Evolutionary conservation across 208 protist genomes (phyloP), one percentile per base, ranked within the genome.

Genomic region (Acanthamoeba lugdunensis): DNA sequence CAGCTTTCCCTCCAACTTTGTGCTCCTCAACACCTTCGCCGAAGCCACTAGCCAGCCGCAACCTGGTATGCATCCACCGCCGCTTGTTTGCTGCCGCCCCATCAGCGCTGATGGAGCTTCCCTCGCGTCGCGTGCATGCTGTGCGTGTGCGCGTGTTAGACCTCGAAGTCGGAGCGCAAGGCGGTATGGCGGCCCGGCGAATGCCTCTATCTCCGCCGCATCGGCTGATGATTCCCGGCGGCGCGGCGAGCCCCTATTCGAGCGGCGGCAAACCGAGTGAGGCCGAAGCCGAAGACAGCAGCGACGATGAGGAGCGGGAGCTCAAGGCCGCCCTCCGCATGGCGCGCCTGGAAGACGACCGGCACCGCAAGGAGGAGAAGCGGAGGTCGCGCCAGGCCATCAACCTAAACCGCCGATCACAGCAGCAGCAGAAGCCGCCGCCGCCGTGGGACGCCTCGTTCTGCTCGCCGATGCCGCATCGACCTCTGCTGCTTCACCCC

Each of bases 1-100:
- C 30, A 75, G 23, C 67, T 75, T 75, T 16, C 67, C 67, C 28
- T 75, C 67, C 67, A 75, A 75, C 67, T 75, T 75, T 11, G n/a
- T 30, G 21, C 14, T 75, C 67, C 67, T 75, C 67, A 75, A 75
- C n/a, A 75, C 30, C 23, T 75, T 75, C n/a, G 23, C 23, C 23
- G 67, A 75, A 37, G 9, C 30, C 13, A 13, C 23, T 18, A 3
- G 1, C 13, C 67, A 14, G 13, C 67, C 14, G 0, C 67, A 33
- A 4, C 23, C 14, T 11, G 67, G 67, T 75, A 75, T 25, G 0
- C 25, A 33, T 2, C 28, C 67, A 5, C 25, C n/a, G 2, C n/a
- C 14, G n/a, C n/a, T 37, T 37, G 67, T 75, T 28, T 2, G 41
- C 41, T 11, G 41, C 41, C 2, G 41, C 41, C 41, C 0, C 41